phyloP scores from a whole-genome alignment of 768 basidiomycete genomes.

The Suillus sp. region DNA sequence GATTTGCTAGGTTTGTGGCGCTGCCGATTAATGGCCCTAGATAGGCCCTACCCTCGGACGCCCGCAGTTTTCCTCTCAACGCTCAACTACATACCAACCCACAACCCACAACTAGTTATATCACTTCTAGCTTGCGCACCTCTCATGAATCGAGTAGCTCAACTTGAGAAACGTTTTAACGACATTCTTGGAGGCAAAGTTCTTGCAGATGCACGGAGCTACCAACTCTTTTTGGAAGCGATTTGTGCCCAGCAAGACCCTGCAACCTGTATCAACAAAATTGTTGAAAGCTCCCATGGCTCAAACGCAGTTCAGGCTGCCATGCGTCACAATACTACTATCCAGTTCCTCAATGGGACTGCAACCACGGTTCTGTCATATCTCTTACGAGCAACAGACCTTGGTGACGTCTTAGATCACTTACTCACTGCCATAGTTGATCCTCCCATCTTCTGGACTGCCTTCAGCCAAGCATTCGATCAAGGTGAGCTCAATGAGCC shows the following conservation, averaged over 20 bases:
- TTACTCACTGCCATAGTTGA: constrained; percentile 46
- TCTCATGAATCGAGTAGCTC: constrained; percentile 27
- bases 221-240: constrained; percentile 48
- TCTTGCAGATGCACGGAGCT: constrained; percentile 25
- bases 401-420: constrained; percentile 45
- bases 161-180: constrained; percentile 39
- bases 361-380: constrained; percentile 40
- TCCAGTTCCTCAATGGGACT: constrained; percentile 45
- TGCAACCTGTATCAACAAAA: constrained; percentile 37
- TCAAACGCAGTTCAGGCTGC: constrained; percentile 41
- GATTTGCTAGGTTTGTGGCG: neutral
- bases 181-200: constrained; percentile 34
- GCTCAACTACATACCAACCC: neutral
- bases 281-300: constrained; percentile 41
- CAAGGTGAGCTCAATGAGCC: constrained; percentile 34
- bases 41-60: neutral
- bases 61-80: neutral
- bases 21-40: neutral
- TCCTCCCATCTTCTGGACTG: constrained; percentile 54
- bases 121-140: neutral
- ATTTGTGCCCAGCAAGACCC: constrained; percentile 44
- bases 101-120: neutral
- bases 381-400: constrained; percentile 39
- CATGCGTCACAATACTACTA: constrained; percentile 42
- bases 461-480: constrained; percentile 39